A percentile compares a stretch with the other conserved stretches of the same genome.
These are phyloP conservation scores for Thermomyces lanuginosus DNA, from an alignment of 2,329 filamentous ascomycete species.

Conservation along the genomic window DNA sequence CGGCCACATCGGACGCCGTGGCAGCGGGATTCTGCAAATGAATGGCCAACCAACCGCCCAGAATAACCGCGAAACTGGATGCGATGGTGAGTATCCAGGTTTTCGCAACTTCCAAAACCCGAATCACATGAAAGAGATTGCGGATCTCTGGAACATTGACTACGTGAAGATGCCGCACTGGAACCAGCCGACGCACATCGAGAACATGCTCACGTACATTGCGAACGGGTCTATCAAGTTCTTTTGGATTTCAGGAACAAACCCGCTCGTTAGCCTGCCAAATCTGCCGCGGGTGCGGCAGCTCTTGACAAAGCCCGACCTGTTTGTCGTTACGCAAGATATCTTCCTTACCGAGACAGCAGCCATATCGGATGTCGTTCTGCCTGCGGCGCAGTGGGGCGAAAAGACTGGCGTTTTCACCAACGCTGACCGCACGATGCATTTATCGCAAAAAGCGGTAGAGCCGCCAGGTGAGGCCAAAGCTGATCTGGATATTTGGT, in stretches of 20 bases:
- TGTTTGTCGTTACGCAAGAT: constrained; percentile 23
- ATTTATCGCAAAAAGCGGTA: constrained; percentile 23
- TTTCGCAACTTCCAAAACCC: constrained; percentile 22
- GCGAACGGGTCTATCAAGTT: constrained; percentile 19
- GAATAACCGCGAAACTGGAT: constrained; percentile 25
- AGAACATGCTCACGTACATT: constrained; percentile 23
- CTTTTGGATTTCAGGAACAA: constrained; percentile 25
- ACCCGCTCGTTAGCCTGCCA: constrained; percentile 24
- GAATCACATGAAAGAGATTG: constrained; percentile 21
- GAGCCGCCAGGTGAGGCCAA: constrained; percentile 23
- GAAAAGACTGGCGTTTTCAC: constrained; percentile 27
- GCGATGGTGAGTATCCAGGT: constrained; percentile 24
- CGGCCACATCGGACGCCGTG: constrained; percentile 20
- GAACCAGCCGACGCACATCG: constrained; percentile 23
- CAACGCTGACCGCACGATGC: constrained; percentile 24
- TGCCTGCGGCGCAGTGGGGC: constrained; percentile 23
- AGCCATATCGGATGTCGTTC: constrained; percentile 21
- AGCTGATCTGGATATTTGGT: constrained; percentile 21
- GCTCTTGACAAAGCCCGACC: constrained; percentile 16
- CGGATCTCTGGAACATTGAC: constrained; percentile 23
- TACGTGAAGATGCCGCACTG: constrained; percentile 20
- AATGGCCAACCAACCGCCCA: constrained; percentile 27
- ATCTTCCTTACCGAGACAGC: constrained; percentile 24
- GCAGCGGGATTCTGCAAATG: constrained; percentile 24
- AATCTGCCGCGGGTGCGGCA: constrained; percentile 16